Base-by-base conservation (phyloP, 805 yeast genomes). In the Candida golubevii region DNA sequence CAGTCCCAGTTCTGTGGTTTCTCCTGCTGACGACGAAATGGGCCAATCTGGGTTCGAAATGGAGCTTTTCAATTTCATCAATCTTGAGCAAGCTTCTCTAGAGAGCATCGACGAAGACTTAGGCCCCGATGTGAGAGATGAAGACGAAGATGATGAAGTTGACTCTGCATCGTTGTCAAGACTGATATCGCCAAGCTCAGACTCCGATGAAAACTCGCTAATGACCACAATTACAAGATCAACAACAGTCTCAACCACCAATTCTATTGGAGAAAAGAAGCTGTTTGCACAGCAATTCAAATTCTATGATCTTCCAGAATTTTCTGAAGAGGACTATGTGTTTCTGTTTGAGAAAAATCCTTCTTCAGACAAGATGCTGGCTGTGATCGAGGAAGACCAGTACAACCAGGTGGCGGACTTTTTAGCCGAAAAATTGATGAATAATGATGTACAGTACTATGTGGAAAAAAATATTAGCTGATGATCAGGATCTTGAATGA, bases 191-290 rank as follows among this genome's bases (percentile, higher is more conserved):
- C 74, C 74, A 4, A 58, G 58, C 43, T 57, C 55, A 23, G 71
- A 65, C 42, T 53, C 58, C 10, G 65, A 60, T 47, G 63, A 60
- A 28, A 60, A 66, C 45, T 62, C 66, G 39, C 57, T 70, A 39
- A 70, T 69, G 74, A 53, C 66, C 14, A 53, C 68, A 8, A 58
- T 69, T 41, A 71, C 75, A 0, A 50, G 75, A 41, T 67, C 73
- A 10, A 71, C 74, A 26, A 69, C 74, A 3, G 71, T 68, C 6
- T 62, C 69, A 7, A 65, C 72, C 39, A 59, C 56, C 40, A 61
- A 57, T 47, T 56, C 65, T 2, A 47, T 48, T 8, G 32, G 48
- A 30, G 51, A 51, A 9, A 47, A 48, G 33, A 54, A 49, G 35
- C 46, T 36, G 18, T 30, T 35, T 11, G 41, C 35, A 44, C 50